Conservation (phyloP, 225 moss, liverwort and hornwort species). For the Pseudisothecium myosuroides region DNA sequence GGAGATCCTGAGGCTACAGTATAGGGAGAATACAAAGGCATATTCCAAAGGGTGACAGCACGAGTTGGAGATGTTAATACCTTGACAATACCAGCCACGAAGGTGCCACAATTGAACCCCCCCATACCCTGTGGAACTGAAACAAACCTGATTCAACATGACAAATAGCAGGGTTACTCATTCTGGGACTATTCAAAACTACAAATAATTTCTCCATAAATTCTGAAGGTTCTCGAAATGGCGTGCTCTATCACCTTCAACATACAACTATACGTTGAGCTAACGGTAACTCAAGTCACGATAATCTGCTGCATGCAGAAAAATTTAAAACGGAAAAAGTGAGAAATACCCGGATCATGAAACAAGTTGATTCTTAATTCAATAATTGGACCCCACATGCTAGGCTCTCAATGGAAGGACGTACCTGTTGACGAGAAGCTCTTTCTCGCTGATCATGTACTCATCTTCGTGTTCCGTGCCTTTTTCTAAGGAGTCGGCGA, state of each 20-base stretch:
- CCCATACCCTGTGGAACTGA: conserved; percentile 89
- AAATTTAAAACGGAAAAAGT: not conserved
- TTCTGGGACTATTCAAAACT: not conserved
- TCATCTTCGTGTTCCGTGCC: conserved; percentile 96
- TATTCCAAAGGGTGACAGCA: not conserved
- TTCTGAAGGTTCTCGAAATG: not conserved
- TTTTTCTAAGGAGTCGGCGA: conserved; percentile 84
- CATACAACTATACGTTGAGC: not conserved
- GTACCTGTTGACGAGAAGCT: conserved; percentile 79
- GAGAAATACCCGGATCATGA: not conserved
- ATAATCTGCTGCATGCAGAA: not conserved
- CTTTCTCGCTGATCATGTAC: conserved; percentile 92
- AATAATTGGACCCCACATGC: not conserved
- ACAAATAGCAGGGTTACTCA: not conserved
- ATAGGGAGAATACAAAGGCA: not conserved
- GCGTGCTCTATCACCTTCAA: not conserved
- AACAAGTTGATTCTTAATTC: not conserved
- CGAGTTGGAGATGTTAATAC: conserved; percentile 7
- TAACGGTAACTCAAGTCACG: not conserved
- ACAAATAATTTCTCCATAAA: not conserved
- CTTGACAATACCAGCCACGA: conserved; percentile 84
- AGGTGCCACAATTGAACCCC: conserved; percentile 89
- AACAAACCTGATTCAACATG: conserved; percentile 47
- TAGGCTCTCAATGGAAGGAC: not conserved
- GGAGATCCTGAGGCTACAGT: not conserved